phyloP scores from a whole-genome alignment of 2,329 filamentous ascomycete species.

The Chaetomium olivaceum region DNA sequence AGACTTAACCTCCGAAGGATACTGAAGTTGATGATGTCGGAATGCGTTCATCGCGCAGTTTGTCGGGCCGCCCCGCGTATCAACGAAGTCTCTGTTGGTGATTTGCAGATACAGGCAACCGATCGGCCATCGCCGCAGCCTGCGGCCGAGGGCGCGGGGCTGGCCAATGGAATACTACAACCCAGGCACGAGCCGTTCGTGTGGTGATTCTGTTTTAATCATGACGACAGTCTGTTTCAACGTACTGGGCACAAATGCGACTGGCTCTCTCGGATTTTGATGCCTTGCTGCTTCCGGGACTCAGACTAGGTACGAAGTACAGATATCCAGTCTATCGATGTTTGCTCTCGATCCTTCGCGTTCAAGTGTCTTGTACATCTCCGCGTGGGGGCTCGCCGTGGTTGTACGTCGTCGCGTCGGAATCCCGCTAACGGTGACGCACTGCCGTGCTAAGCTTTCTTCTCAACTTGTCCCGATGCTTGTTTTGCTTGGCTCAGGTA shows the following conservation, averaged over 20 bases:
- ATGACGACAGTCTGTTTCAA: background rate
- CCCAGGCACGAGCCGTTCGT: conserved; percentile 7
- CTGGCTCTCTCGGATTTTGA: background rate
- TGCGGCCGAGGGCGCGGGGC: background rate
- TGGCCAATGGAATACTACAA: conserved; percentile 12
- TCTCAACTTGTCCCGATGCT: conserved; percentile 9
- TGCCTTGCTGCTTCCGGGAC: background rate
- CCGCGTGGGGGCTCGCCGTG: background rate
- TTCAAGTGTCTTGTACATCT: background rate
- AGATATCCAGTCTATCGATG: background rate
- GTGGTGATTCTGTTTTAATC: background rate
- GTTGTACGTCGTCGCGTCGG: too few species aligned
- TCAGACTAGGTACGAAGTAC: background rate
- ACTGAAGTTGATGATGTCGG: background rate
- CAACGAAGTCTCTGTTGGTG: background rate
- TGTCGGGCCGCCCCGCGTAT: background rate
- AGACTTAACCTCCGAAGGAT: background rate
- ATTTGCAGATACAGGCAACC: background rate
- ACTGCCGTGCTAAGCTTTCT: conserved; percentile 16
- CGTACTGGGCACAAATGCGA: background rate
- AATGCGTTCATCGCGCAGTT: background rate
- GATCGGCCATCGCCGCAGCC: background rate
- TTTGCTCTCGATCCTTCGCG: background rate
- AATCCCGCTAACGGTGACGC: background rate
- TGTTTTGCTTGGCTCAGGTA: conserved; percentile 15